These are phyloP conservation scores for Whalleya microplaca DNA, from an alignment of 2,329 filamentous ascomycete species.

Conservation along the genomic window DNA sequence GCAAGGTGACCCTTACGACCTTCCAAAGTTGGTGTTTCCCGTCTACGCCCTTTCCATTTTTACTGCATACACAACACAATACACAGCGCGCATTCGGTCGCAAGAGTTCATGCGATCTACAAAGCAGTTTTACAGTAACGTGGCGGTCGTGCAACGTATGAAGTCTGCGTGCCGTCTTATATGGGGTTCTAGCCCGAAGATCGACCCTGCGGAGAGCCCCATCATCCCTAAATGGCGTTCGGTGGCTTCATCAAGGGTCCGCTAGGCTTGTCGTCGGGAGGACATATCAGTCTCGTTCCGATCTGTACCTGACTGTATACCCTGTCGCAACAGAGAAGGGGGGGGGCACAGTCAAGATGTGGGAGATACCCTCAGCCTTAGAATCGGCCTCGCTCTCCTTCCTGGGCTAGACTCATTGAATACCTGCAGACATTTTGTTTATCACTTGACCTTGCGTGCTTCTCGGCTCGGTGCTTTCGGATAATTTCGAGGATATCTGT, in stretches of 20 bases:
- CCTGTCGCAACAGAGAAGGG: neutral
- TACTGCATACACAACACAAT: neutral
- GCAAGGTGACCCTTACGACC: neutral
- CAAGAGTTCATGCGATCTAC: constrained; percentile 5
- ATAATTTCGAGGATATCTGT: constrained; percentile 9
- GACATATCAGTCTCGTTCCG: neutral
- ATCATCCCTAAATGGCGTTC: constrained; percentile 21
- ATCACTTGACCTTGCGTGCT: constrained; percentile 2
- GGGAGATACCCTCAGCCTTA: neutral
- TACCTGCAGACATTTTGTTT: constrained; percentile 1
- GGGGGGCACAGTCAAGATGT: neutral
- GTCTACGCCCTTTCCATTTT: neutral
- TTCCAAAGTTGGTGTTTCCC: neutral
- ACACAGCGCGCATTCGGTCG: neutral
- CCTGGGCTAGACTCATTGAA: constrained; percentile 1
- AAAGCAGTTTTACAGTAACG: constrained; percentile 12
- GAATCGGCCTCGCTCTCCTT: neutral
- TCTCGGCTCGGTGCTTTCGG: constrained; percentile 8
- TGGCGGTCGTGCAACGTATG: constrained; percentile 21
- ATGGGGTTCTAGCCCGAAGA: constrained; percentile 24
- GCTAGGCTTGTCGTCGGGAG: neutral
- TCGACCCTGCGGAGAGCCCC: constrained; percentile 25
- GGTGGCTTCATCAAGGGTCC: constrained; percentile 19
- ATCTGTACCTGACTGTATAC: neutral
- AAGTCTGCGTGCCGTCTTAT: constrained; percentile 22